Base-by-base conservation (phyloP, 768 basidiomycete genomes). In the Mycena vulgaris region DNA sequence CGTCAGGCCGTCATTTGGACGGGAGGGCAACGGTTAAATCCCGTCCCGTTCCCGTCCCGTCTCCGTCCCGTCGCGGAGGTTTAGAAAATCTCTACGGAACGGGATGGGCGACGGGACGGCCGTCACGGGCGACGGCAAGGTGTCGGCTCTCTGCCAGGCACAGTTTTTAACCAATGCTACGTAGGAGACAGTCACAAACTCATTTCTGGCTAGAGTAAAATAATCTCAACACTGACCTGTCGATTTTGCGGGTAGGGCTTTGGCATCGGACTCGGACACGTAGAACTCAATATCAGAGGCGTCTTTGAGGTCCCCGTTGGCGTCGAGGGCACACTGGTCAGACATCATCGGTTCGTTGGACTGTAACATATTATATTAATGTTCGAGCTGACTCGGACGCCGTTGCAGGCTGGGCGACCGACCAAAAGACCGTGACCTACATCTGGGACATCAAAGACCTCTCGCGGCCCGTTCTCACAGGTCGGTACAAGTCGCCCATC, bases 21-120 rank as follows among this genome's bases (percentile, higher is more conserved):
- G 40, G 58, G 58, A 11, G 42, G 25, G 19, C 10, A 37, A 60
- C 42, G 42, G 58, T 40, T 47, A 47, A 45, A 47, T n/a, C n/a
- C n/a, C n/a, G n/a, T n/a, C n/a, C n/a, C n/a, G n/a, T n/a, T n/a
- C 35, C 58, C 58, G 58, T 47, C 39, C 58, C 40, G 35, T 59
- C 40, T 31, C 39, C 57, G 39, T 40, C 57, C 57, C 57, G 57
- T 60, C 58, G 55, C 23, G 55, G 37, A 39, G 35, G 33, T 39
- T 57, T 47, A 19, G 33, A 47, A 60, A 45, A 25, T 30, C 58
- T 47, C 42, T 45, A 60, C 58, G 27, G 40, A 30, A 47, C 40
- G 58, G 58, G 58, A 60, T 42, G 55, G 57, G 39, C 30, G 39
- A 59, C 57, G 39, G 57, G 57, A 59, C 57, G 40, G 58, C 28